Evolutionary conservation across 1,284 basidiomycete genomes (phyloP).

Genomic region (Meira nashicola): DNA sequence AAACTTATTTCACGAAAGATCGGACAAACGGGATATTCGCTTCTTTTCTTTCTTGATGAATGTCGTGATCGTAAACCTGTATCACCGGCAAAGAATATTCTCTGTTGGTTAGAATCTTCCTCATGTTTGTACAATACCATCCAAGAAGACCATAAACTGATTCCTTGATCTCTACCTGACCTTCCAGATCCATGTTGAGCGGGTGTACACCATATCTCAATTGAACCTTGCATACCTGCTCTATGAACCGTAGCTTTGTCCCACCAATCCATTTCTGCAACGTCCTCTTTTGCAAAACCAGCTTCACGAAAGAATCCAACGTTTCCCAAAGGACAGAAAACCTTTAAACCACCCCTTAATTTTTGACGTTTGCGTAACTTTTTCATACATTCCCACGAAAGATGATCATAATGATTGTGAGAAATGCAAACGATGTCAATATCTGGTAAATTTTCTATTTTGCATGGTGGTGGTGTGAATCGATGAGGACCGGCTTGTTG

Average conservation of each 20-base stretch:
- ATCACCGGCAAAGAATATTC: slow-evolving; percentile 46
- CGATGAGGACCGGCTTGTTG: slow-evolving; percentile 38
- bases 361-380: slow-evolving; percentile 28
- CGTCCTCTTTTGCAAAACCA: slow-evolving; percentile 20
- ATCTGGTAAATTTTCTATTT: slow-evolving; percentile 30
- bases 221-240: background rate
- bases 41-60: slow-evolving; percentile 1
- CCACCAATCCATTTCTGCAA: slow-evolving; percentile 50
- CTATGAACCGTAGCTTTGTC: slow-evolving; percentile 26
- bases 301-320: slow-evolving; percentile 27
- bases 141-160: slow-evolving; percentile 47
- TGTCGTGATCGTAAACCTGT: slow-evolving; percentile 43
- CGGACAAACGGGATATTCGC: slow-evolving; percentile 37
- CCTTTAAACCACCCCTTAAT: slow-evolving; percentile 22
- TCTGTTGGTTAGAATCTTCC: background rate
- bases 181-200: slow-evolving; percentile 49
- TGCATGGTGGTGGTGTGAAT: slow-evolving; percentile 37
- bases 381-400: slow-evolving; percentile 36
- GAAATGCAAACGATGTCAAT: slow-evolving; percentile 48
- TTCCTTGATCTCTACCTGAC: slow-evolving; percentile 29
- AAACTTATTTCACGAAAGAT: slow-evolving; percentile 39
- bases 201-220: slow-evolving; percentile 39
- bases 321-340: slow-evolving; percentile 46
- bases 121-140: slow-evolving; percentile 25
- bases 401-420: slow-evolving; percentile 51